Evolutionary conservation across 2,329 filamentous ascomycete genomes (phyloP).

Genomic region (Cladosporium phlei): DNA sequence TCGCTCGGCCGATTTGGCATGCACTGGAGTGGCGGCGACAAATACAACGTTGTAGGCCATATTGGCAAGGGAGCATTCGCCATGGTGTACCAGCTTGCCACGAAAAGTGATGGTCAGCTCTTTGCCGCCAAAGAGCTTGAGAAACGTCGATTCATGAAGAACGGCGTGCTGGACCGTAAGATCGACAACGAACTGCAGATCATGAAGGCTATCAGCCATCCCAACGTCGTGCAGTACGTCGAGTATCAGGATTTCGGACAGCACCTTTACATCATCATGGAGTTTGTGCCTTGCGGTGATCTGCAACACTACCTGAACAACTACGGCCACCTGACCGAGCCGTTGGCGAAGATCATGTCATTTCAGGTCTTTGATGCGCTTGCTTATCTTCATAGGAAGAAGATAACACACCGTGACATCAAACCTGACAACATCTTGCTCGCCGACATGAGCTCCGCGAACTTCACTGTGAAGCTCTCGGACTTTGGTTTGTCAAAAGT

Average conservation of each 20-base stretch:
- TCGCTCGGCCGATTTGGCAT: constrained; percentile 53
- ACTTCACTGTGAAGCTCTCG: constrained; percentile 78
- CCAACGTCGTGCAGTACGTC: constrained; percentile 86
- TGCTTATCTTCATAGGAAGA: constrained; percentile 77
- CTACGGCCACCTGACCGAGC: constrained; percentile 61
- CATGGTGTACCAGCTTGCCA: constrained; percentile 83
- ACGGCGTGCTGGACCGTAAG: constrained; percentile 81
- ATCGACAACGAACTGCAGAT: constrained; percentile 97
- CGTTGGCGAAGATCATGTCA: constrained; percentile 65
- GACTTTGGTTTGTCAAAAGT: constrained; percentile 97
- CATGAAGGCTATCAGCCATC: constrained; percentile 79
- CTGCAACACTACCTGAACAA: constrained; percentile 67
- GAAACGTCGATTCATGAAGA: constrained; percentile 89
- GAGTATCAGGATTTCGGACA: constrained; percentile 80
- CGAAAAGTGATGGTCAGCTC: constrained; percentile 74
- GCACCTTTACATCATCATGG: constrained; percentile 94
- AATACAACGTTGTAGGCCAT: constrained; percentile 75
- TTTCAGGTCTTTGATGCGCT: constrained; percentile 74
- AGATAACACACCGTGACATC: constrained; percentile 96
- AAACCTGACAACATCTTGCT: constrained; percentile 98
- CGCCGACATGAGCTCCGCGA: constrained; percentile 57
- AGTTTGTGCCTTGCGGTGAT: constrained; percentile 78
- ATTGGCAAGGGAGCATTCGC: constrained; percentile 95
- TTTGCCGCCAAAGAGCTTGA: constrained; percentile 94
- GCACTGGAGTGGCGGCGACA: constrained; percentile 74